Percentiles rank a stretch among this genome's conserved stretches.
These are phyloP conservation scores for Zymoseptoria crescenta DNA, from an alignment of 2,329 filamentous ascomycete genomes.

Conservation along the genomic window DNA sequence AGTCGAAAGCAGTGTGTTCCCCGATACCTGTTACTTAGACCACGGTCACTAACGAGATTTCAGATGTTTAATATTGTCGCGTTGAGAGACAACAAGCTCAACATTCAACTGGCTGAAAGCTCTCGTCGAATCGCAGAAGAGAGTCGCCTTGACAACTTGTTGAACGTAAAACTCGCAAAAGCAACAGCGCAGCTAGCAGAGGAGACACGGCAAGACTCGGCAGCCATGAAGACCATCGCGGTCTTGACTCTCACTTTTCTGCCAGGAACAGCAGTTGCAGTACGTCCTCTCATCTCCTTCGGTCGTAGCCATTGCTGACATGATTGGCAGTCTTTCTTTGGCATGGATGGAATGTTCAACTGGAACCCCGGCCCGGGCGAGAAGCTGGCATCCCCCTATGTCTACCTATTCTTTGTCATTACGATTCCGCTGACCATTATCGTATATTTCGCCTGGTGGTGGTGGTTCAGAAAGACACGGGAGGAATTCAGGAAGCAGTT, in stretches of 20 bases:
- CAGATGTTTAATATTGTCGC: constrained; percentile 29
- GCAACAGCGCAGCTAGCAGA: constrained; percentile 29
- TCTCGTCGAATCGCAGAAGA: constrained; percentile 29
- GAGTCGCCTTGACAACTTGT: constrained; percentile 27
- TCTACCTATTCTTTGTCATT: constrained; percentile 28
- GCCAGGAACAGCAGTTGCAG: constrained; percentile 33
- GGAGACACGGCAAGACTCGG: constrained; percentile 30
- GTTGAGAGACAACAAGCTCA: constrained; percentile 28
- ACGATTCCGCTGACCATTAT: constrained; percentile 28
- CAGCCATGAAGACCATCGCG: constrained; percentile 41
- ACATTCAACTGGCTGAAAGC: constrained; percentile 28
- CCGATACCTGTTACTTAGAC: background rate
- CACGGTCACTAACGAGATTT: constrained; percentile 1
- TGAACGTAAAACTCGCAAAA: constrained; percentile 29
- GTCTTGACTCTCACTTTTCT: constrained; percentile 39
- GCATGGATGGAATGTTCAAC: constrained; percentile 28
- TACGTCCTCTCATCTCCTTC: no score
- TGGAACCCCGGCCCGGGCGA: constrained; percentile 15
- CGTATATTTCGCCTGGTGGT: constrained; percentile 24
- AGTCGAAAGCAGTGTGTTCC: constrained; percentile 26
- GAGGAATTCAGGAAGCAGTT: constrained; percentile 22
- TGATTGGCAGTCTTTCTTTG: constrained; percentile 25
- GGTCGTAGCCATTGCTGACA: no score
- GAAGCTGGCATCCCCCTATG: constrained; percentile 23
- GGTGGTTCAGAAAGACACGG: constrained; percentile 24